These are phyloP conservation scores for Entomortierella chlamydospora DNA, from an alignment of 192 early-diverging fungal species.

Conservation along the genomic window DNA sequence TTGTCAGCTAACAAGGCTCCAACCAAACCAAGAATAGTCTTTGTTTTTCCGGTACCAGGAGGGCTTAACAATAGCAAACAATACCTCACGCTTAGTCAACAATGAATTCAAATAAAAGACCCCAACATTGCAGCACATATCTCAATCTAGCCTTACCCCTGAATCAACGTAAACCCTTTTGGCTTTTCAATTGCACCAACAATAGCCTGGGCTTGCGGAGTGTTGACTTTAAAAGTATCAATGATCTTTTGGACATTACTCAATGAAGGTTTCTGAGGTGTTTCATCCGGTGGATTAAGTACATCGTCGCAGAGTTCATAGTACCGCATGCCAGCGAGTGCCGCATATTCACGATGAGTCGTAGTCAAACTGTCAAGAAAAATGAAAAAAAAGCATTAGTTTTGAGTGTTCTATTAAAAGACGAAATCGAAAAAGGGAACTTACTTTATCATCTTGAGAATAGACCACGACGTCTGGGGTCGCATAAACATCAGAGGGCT, in stretches of 20 bases:
- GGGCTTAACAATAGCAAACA: slow-evolving; percentile 49
- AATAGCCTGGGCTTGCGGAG: slow-evolving; percentile 92
- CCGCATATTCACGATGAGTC: slow-evolving; percentile 83
- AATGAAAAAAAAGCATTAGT: slow-evolving; percentile 14
- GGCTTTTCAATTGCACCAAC: slow-evolving; percentile 68
- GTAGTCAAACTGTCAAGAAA: slow-evolving; percentile 71
- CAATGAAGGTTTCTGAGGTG: slow-evolving; percentile 33
- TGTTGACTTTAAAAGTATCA: slow-evolving; percentile 83
- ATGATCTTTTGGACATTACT: slow-evolving; percentile 60
- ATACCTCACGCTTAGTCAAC: too few relatives aligned
- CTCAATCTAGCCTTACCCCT: slow-evolving; percentile 66
- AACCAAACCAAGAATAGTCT: slow-evolving; percentile 89
- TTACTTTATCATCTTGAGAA: slow-evolving; percentile 59
- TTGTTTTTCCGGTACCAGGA: slow-evolving; percentile 76
- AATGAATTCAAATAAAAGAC: too few relatives aligned
- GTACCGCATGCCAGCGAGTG: slow-evolving; percentile 73
- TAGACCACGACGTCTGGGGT: slow-evolving; percentile 58
- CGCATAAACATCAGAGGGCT: slow-evolving; percentile 57
- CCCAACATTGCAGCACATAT: too few relatives aligned
- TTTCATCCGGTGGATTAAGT: slow-evolving; percentile 62
- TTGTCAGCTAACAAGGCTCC: slow-evolving; percentile 69
- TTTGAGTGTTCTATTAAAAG: background rate
- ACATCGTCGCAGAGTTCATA: slow-evolving; percentile 73
- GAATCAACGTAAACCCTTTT: slow-evolving; percentile 89
- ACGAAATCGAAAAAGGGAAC: slow-evolving; percentile 1